phyloP scores from a whole-genome alignment of 345 rosid genomes.

The Eucalyptus urophylla region DNA sequence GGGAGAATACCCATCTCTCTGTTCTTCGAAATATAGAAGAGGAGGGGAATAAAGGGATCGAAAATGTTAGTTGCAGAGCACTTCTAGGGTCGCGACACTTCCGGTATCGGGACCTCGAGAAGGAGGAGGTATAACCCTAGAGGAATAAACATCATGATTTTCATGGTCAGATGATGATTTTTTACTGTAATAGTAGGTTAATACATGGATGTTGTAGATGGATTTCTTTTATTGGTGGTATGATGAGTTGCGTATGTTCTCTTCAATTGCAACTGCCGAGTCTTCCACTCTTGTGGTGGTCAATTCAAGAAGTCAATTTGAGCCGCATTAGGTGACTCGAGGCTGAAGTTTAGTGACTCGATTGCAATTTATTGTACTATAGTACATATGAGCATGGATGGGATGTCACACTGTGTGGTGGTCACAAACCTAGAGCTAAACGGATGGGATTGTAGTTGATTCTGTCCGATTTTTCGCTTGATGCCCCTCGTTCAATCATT shows the following conservation, averaged over 20 bases:
- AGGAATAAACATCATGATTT: neutral
- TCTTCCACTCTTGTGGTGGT: neutral
- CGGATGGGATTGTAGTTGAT: neutral
- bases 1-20: neutral
- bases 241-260: neutral
- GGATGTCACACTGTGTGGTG: neutral
- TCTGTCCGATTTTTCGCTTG: neutral
- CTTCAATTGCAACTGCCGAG: neutral
- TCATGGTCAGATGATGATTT: neutral
- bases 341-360: neutral
- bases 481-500: neutral
- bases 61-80: neutral
- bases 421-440: neutral
- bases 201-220: neutral
- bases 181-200: neutral
- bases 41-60: neutral
- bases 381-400: neutral
- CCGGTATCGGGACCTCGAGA: neutral
- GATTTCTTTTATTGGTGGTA: neutral
- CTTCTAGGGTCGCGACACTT: neutral
- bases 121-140: neutral
- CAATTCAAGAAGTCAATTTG: neutral
- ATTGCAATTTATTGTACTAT: neutral
- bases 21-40: neutral
- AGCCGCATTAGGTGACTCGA: neutral